Evolutionary conservation across 768 basidiomycete genomes (phyloP).

Genomic region (Coprinopsis strossmayeri): DNA sequence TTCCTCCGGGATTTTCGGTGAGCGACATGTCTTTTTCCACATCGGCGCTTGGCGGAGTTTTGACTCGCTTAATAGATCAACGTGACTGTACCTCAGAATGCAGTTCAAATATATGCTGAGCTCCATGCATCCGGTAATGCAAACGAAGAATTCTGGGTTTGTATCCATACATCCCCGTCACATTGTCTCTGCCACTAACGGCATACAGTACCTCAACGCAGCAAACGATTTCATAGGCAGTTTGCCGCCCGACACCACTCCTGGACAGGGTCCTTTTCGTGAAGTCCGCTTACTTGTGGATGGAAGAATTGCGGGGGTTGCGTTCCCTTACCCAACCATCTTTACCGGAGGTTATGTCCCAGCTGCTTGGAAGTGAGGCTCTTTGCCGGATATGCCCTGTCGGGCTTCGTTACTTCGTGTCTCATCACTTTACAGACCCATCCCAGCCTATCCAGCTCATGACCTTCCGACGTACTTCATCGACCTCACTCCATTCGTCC

Average conservation of each 20-base stretch:
- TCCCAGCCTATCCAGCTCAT: conserved; percentile 69
- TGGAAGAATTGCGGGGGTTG: conserved; percentile 38
- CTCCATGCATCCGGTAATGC: conserved; percentile 58
- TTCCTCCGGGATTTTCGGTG: conserved; percentile 71
- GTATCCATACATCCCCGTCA: no score
- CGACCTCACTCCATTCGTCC: conserved; percentile 74
- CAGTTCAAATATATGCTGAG: conserved; percentile 63
- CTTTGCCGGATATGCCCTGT: not conserved
- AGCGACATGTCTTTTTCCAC: not conserved
- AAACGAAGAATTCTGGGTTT: conserved; percentile 73
- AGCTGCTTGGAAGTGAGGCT: conserved; percentile 53
- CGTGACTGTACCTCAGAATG: conserved; percentile 63
- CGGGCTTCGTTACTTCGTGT: no score
- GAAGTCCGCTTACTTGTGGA: conserved; percentile 44
- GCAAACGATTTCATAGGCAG: conserved; percentile 51
- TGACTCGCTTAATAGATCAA: conserved; percentile 40
- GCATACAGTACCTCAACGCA: conserved; percentile 56
- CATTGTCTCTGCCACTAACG: conserved; percentile 4
- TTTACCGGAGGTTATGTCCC: conserved; percentile 76
- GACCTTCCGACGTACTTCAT: conserved; percentile 75
- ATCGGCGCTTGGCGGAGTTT: no score
- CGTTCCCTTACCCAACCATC: conserved; percentile 50
- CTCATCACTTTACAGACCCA: conserved; percentile 38
- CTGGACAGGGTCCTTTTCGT: conserved; percentile 43
- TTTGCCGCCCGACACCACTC: conserved; percentile 40